Conservation (phyloP, 371 early-diverging fungal species). For the Mucor circinelloides region DNA sequence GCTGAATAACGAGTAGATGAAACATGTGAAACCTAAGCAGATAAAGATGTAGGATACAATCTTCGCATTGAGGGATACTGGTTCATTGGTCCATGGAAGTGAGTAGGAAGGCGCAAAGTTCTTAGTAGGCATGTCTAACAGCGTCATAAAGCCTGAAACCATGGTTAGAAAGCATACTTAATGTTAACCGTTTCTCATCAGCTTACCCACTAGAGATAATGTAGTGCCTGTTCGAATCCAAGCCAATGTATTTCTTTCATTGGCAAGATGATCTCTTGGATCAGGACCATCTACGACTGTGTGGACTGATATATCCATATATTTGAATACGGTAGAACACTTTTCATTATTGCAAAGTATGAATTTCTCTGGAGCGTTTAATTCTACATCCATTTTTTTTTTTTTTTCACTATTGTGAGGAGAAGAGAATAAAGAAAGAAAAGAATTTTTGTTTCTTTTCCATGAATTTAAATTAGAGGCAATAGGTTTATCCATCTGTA, state of each 20-base stretch:
- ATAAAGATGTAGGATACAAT: conserved; percentile 42
- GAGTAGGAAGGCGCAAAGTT: conserved; percentile 42
- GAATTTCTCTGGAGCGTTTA: conserved; percentile 33
- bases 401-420: neutral
- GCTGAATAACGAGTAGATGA: conserved; percentile 28
- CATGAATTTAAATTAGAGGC: neutral
- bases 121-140: conserved; percentile 37
- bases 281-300: conserved; percentile 44
- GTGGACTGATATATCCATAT: conserved; percentile 38
- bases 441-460: neutral
- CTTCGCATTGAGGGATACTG: conserved; percentile 17
- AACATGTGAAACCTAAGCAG: conserved; percentile 36
- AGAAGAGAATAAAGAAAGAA: conserved; percentile 9
- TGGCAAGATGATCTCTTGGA: conserved; percentile 49
- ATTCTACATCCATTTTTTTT: conserved; percentile 22
- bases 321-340: conserved; percentile 38
- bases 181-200: neutral
- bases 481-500: neutral
- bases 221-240: conserved; percentile 48
- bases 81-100: conserved; percentile 40
- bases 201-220: conserved; percentile 38
- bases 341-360: conserved; percentile 36
- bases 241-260: conserved; percentile 38
- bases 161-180: neutral
- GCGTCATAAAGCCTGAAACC: conserved; percentile 39